These are phyloP conservation scores for Camellia granthamiana DNA, from an alignment of 148 eudicot genomes.

Conservation along the genomic window DNA sequence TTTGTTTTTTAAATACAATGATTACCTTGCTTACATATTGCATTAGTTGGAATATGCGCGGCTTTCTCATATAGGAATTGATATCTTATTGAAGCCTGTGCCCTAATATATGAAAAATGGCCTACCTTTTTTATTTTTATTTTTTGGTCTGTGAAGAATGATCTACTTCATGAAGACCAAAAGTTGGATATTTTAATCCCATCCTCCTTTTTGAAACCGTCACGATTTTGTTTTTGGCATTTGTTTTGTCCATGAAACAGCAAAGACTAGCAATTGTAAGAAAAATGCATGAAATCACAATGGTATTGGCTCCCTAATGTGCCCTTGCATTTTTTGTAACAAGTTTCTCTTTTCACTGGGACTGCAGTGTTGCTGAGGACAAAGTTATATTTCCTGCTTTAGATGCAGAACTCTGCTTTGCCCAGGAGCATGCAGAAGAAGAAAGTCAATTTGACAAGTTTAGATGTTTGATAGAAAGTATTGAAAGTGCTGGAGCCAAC, in stretches of 20 bases:
- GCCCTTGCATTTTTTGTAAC: conserved; percentile 11
- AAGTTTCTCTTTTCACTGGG: conserved; percentile 23
- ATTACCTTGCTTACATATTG: background rate
- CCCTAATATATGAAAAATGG: background rate
- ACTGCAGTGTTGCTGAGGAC: conserved; percentile 96
- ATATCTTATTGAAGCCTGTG: conserved; percentile 3
- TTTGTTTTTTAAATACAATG: background rate
- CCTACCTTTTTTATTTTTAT: too few species aligned
- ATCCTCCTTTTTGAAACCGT: background rate
- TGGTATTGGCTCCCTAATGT: background rate
- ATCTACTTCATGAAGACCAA: background rate
- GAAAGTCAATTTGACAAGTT: conserved; percentile 84
- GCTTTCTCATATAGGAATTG: background rate
- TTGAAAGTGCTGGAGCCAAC: conserved; percentile 71
- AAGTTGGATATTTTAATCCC: conserved; percentile 7
- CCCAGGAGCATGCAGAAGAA: conserved; percentile 96
- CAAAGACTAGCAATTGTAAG: background rate
- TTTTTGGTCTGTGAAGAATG: too few species aligned
- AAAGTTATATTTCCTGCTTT: conserved; percentile 94
- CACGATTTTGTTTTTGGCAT: background rate
- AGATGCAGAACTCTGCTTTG: conserved; percentile 83
- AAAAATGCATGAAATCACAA: background rate
- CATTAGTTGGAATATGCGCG: conserved; percentile 3
- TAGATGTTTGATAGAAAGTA: conserved; percentile 81
- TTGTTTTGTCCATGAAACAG: conserved; percentile 4